Evolutionary conservation across 2,329 filamentous ascomycete species (phyloP).

Genomic region (Colletotrichum eleusines): DNA sequence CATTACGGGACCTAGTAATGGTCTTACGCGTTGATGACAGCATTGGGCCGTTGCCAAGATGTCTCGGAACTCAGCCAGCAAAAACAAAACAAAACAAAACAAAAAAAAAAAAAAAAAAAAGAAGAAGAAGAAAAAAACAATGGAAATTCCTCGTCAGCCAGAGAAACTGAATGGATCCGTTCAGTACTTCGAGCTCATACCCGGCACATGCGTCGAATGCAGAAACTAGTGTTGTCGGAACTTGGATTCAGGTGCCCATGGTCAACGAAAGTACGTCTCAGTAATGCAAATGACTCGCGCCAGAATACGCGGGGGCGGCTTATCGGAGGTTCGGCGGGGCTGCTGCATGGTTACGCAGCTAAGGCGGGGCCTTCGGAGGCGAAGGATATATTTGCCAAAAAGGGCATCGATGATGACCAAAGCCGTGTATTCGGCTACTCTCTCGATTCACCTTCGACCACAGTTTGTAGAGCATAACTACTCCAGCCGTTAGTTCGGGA

Average conservation of each 20-base stretch:
- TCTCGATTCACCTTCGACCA: not conserved
- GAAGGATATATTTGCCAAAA: slow-evolving; percentile 18
- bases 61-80: no score
- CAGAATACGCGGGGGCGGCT: slow-evolving; percentile 17
- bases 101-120: no score
- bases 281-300: slow-evolving; percentile 17
- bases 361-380: not conserved
- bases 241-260: not conserved
- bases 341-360: slow-evolving; percentile 2
- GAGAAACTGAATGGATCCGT: no score
- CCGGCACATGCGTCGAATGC: not conserved
- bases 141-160: no score
- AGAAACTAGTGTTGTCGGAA: not conserved
- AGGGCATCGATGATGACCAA: slow-evolving; percentile 17
- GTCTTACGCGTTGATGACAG: slow-evolving; percentile 14
- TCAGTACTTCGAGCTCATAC: not conserved
- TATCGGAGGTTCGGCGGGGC: slow-evolving; percentile 9
- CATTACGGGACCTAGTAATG: slow-evolving; percentile 26
- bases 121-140: no score
- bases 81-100: no score
- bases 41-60: not conserved
- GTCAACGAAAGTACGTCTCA: not conserved
- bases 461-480: not conserved
- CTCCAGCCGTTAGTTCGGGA: no score
- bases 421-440: not conserved